Percentiles rank a stretch among this genome's conserved stretches.
Evolutionary conservation across 2,329 filamentous ascomycete species (phyloP).

Genomic region (Aspergillus bombycis): DNA sequence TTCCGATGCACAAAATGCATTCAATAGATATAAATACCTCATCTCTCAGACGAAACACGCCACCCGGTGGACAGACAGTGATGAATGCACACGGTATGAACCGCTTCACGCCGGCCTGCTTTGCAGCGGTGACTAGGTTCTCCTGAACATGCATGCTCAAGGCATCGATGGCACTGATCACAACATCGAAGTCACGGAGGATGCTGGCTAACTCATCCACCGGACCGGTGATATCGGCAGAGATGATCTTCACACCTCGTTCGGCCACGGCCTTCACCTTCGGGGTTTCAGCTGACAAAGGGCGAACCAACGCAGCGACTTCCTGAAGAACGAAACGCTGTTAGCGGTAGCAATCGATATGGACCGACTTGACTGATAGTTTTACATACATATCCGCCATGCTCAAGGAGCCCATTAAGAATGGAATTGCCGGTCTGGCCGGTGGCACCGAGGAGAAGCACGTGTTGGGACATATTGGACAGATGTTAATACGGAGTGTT

Average conservation of each 20-base stretch:
- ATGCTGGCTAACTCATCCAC: constrained; percentile 1
- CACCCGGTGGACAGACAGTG: constrained; percentile 41
- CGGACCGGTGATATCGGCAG: neutral
- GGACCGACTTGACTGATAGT: neutral
- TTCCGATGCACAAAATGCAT: neutral
- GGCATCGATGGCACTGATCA: constrained; percentile 43
- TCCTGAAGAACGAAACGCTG: constrained; percentile 33
- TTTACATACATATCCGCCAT: constrained; percentile 23
- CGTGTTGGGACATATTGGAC: neutral
- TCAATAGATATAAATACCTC: constrained; percentile 17
- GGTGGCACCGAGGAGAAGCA: constrained; percentile 32
- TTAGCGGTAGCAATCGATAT: neutral
- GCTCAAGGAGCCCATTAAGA: constrained; percentile 26
- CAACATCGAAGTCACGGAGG: constrained; percentile 38
- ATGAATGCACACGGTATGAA: constrained; percentile 53
- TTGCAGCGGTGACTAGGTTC: constrained; percentile 46
- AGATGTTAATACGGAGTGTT: neutral
- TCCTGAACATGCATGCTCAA: constrained; percentile 37
- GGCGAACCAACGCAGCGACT: constrained; percentile 47
- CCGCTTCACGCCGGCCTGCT: constrained; percentile 49
- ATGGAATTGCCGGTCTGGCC: constrained; percentile 33
- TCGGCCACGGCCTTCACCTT: constrained; percentile 37
- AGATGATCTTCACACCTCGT: constrained; percentile 42
- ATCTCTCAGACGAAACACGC: constrained; percentile 38
- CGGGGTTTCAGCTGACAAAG: constrained; percentile 47